Conservation (phyloP, 2,329 filamentous ascomycete species). For the Cordyceps cateniannulata region DNA sequence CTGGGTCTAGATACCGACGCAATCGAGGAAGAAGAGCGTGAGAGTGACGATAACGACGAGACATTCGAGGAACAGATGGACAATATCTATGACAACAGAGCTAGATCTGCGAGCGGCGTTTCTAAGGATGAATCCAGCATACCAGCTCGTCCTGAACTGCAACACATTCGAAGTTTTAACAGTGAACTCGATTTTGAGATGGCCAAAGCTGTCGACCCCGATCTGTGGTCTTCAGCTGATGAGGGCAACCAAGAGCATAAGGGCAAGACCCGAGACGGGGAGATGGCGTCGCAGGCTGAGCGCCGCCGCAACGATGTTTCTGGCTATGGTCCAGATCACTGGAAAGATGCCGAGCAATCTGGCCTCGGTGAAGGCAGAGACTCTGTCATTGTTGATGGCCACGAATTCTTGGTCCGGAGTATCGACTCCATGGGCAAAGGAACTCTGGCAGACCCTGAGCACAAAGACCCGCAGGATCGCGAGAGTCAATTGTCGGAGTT, state of each 20-base stretch:
- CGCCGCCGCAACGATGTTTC: slow-evolving; percentile 56
- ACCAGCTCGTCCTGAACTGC: slow-evolving; percentile 22
- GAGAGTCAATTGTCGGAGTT: slow-evolving; percentile 24
- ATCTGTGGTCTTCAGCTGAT: slow-evolving; percentile 13
- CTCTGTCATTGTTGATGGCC: slow-evolving; percentile 58
- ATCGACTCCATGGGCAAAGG: slow-evolving; percentile 59
- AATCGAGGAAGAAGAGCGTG: slow-evolving; percentile 71
- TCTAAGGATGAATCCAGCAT: slow-evolving; percentile 26
- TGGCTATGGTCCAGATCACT: slow-evolving; percentile 70
- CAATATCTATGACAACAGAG: slow-evolving; percentile 51
- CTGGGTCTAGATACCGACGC: slow-evolving; percentile 92
- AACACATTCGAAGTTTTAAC: slow-evolving; percentile 56
- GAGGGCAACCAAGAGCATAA: slow-evolving; percentile 16
- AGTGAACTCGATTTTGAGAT: slow-evolving; percentile 46
- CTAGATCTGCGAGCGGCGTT: slow-evolving; percentile 20
- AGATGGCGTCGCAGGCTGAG: not conserved
- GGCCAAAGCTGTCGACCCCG: slow-evolving; percentile 43
- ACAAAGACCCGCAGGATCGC: not conserved
- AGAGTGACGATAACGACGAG: slow-evolving; percentile 56
- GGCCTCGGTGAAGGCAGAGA: slow-evolving; percentile 62
- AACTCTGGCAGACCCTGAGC: slow-evolving; percentile 38
- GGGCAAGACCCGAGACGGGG: slow-evolving; percentile 23
- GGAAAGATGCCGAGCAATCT: slow-evolving; percentile 57
- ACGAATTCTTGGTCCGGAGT: slow-evolving; percentile 64
- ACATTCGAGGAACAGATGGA: slow-evolving; percentile 55